Base-by-base conservation (phyloP, 495 filamentous ascomycete species). In the Penicillium odoratum region DNA sequence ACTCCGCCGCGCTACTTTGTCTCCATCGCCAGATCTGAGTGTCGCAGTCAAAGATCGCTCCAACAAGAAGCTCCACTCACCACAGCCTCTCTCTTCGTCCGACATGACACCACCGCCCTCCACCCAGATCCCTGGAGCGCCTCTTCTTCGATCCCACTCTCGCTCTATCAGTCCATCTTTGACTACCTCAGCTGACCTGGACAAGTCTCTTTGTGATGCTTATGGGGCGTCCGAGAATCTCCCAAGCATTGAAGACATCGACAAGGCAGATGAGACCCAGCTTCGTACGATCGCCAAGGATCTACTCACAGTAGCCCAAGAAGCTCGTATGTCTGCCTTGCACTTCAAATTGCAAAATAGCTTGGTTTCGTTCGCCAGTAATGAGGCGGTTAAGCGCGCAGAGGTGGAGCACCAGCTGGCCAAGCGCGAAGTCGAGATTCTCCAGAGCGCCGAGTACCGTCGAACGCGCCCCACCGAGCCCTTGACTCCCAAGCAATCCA, bases 281-380 rank as follows among this genome's bases (percentile, higher is more conserved):
- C 79, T 91, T 48, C 82, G 85, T 36, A 77, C 73, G 31, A 83
- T 93, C 50, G 80, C 83, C 36, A 73, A 77, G 31, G 80, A 83
- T 25, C 68, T 86, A 1, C 69, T 81, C 29, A 65, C 69, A 9
- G 72, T 81, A 7, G 71, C 85, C 7, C 75, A 81, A 48, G 86
- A 89, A 58, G 80, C 85, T 52, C 89, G 91, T 48, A 90, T 91
- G 79, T 88, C 89, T 46, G 87, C 90, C 1, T 87, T 95, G 26
- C 94, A 98, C 67, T 88, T 95, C 77, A 96, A 94, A 66, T 75
- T 98, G 48, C 93, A 97, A 68, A 91, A 94, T 66, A 91, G 86
- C 63, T 81, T 98, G 58, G 82, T 97, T 25, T 86, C 81, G 49
- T 90, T 98, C 51, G 90, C 95, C 64, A 93, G 89, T 43, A 83